phyloP scores from a whole-genome alignment of 2,329 filamentous ascomycete genomes.

The Phymatotrichopsis omnivora region DNA sequence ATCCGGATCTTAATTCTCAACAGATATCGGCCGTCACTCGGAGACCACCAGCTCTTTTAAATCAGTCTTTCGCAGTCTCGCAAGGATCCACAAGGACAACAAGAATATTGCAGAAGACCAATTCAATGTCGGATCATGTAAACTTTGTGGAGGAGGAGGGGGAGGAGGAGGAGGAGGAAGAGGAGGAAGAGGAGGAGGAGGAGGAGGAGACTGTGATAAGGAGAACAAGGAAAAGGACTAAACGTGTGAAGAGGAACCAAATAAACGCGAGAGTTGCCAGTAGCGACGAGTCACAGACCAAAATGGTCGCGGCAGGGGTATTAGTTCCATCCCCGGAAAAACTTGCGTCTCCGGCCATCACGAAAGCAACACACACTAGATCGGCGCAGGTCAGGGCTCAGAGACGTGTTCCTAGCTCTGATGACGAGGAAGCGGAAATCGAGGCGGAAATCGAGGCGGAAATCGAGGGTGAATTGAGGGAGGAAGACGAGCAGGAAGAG shows the following conservation, averaged over 20 bases:
- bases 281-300: not conserved
- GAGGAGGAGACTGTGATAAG: slow-evolving; percentile 13
- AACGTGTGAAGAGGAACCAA: slow-evolving; percentile 14
- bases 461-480: not conserved
- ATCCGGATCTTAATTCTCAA: not conserved
- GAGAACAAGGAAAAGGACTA: slow-evolving; percentile 10
- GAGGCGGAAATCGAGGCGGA: slow-evolving; percentile 1
- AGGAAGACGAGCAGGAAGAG: slow-evolving; percentile 3
- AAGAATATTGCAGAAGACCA: not conserved
- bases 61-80: not conserved
- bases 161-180: not conserved
- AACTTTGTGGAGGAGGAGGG: not conserved
- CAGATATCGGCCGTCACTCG: not conserved
- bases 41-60: not conserved
- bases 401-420: slow-evolving; percentile 14
- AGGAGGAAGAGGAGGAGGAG: slow-evolving; percentile 12
- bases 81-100: not conserved
- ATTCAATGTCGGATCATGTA: not conserved
- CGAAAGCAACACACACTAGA: not conserved
- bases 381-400: not conserved
- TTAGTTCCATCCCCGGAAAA: too few species aligned
- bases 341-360: not conserved
- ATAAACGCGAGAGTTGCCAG: not conserved
- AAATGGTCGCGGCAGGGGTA: too few species aligned
- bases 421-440: slow-evolving; percentile 7